phyloP scores from a whole-genome alignment of 208 protist genomes.

The Endotrypanum monterogeii region DNA sequence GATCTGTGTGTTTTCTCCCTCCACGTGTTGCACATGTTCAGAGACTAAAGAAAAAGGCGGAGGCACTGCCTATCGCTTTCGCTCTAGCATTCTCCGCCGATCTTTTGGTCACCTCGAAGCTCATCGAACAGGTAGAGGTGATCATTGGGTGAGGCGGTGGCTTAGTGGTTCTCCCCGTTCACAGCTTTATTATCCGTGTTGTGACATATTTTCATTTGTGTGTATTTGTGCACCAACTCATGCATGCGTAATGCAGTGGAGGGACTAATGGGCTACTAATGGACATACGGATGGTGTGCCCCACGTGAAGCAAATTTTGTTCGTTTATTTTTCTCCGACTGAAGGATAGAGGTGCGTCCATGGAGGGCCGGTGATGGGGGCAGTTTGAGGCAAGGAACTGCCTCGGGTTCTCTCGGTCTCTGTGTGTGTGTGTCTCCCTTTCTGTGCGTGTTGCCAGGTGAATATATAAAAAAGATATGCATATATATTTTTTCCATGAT shows the following conservation, averaged over 20 bases:
- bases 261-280: too few relatives aligned
- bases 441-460: conserved; percentile 15
- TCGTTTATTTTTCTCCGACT: background rate
- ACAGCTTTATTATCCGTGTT: background rate
- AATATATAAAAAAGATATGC: too few relatives aligned
- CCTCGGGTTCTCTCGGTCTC: background rate
- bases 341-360: background rate
- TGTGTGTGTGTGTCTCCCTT: conserved; percentile 1
- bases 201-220: background rate
- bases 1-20: background rate
- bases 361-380: background rate
- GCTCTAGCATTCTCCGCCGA: too few relatives aligned
- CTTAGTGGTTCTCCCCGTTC: background rate
- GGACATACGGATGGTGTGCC: background rate
- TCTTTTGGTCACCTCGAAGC: too few relatives aligned
- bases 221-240: background rate
- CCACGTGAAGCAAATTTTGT: background rate
- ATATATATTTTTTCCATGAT: conserved; percentile 2
- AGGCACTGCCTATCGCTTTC: too few relatives aligned
- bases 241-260: background rate
- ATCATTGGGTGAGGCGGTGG: too few relatives aligned
- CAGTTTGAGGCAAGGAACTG: background rate
- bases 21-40: too few relatives aligned
- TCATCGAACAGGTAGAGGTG: background rate
- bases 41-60: background rate